A percentile compares a stretch with the other conserved stretches of the same genome.
These are phyloP conservation scores for Metschnikowia noctiluminum DNA, from an alignment of 805 yeast species.

Conservation along the genomic window DNA sequence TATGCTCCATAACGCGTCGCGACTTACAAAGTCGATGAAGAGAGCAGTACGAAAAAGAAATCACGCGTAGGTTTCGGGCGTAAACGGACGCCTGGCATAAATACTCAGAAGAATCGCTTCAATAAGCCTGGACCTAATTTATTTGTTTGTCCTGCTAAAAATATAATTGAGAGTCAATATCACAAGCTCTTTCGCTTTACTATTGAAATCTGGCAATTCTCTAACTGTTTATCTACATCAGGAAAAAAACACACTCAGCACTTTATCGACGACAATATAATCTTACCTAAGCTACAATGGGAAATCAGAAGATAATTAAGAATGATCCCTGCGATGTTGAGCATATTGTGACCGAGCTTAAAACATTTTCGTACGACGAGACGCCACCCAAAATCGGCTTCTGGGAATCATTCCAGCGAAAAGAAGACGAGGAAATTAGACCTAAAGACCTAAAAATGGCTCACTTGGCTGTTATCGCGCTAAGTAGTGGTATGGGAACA, in stretches of 20 bases:
- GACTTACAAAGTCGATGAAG: background rate
- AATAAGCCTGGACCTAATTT: no score
- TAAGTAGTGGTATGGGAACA: conserved; percentile 39
- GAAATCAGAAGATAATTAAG: background rate
- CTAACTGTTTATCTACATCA: no score
- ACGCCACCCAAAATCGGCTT: conserved; percentile 4
- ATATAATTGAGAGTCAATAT: no score
- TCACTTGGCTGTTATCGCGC: conserved; percentile 33
- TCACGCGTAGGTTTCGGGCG: background rate
- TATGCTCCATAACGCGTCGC: no score
- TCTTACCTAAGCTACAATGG: background rate
- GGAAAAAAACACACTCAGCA: no score
- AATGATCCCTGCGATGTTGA: conserved; percentile 5
- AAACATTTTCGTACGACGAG: conserved; percentile 5
- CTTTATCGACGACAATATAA: no score
- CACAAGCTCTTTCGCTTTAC: background rate
- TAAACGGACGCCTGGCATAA: background rate
- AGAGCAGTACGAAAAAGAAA: background rate
- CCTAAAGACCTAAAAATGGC: conserved; percentile 16
- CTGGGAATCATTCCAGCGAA: conserved; percentile 16
- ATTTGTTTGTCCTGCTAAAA: no score
- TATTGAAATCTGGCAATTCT: background rate
- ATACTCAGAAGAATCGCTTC: background rate
- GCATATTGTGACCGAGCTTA: conserved; percentile 15
- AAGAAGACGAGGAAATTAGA: conserved; percentile 7